phyloP scores from a whole-genome alignment of 352 stramenopile species.

The Phytophthora ramorum region DNA sequence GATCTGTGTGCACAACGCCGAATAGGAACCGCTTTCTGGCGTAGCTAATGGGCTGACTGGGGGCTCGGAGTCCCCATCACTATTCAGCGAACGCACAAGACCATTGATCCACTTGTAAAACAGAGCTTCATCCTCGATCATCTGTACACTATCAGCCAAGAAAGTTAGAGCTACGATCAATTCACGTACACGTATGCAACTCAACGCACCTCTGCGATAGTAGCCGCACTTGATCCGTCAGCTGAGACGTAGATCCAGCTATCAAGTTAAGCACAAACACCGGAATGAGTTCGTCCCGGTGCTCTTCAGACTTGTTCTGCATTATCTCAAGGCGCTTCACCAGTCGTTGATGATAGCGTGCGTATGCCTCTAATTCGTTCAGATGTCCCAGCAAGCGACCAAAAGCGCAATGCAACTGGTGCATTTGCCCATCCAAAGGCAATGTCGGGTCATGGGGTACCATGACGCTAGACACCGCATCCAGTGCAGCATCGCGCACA shows the following conservation, averaged over 20 bases:
- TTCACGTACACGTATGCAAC: not conserved
- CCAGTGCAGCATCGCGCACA: conserved; percentile 14
- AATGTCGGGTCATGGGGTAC: not conserved
- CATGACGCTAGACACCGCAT: conserved; percentile 1
- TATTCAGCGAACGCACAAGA: conserved; percentile 40
- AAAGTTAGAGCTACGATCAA: conserved; percentile 3
- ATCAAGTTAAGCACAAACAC: conserved; percentile 55
- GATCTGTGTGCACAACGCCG: conserved; percentile 35
- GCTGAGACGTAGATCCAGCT: conserved; percentile 23
- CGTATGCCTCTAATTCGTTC: conserved; percentile 43
- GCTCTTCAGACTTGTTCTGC: conserved; percentile 33
- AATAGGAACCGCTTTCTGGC: not conserved
- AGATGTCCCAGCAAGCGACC: conserved; percentile 51
- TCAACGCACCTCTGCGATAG: conserved; percentile 46
- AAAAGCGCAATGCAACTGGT: conserved; percentile 51
- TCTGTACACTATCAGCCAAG: conserved; percentile 47
- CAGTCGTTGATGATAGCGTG: conserved; percentile 51
- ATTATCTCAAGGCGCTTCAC: conserved; percentile 40
- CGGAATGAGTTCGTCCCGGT: conserved; percentile 40
- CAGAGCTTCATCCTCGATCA: conserved; percentile 62
- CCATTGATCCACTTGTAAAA: conserved; percentile 83
- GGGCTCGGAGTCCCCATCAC: not conserved
- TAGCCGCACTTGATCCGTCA: conserved; percentile 53
- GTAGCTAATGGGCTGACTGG: not conserved
- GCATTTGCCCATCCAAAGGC: conserved; percentile 35